These are phyloP conservation scores for Epichloe typhina DNA, from an alignment of 2,329 filamentous ascomycete genomes.

Conservation along the genomic window DNA sequence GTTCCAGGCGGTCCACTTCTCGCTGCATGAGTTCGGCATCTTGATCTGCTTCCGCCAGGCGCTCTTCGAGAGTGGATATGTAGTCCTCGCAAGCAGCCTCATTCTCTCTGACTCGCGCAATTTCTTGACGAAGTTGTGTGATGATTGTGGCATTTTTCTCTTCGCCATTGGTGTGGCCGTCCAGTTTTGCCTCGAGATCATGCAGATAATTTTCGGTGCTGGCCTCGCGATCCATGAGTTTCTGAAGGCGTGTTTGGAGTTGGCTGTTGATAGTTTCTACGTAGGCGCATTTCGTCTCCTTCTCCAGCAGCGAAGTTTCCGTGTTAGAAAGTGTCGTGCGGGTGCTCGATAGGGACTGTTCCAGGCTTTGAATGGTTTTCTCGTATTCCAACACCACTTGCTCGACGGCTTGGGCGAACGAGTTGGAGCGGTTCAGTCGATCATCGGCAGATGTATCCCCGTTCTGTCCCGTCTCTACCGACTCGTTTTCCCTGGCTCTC, in stretches of 20 bases:
- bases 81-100: conserved; percentile 89
- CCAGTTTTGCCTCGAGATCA: conserved; percentile 79
- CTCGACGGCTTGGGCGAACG: conserved; percentile 90
- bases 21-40: conserved; percentile 95
- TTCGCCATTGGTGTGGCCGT: conserved; percentile 80
- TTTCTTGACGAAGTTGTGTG: conserved; percentile 78
- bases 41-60: conserved; percentile 88
- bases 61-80: conserved; percentile 90
- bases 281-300: conserved; percentile 87
- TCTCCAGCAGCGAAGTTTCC: conserved; percentile 79
- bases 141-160: conserved; percentile 85
- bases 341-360: conserved; percentile 82
- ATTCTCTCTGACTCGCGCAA: conserved; percentile 75
- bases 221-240: conserved; percentile 78
- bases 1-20: conserved; percentile 85
- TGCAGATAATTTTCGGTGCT: conserved; percentile 89
- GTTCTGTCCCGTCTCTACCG: conserved; percentile 40
- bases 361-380: conserved; percentile 90
- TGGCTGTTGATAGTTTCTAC: conserved; percentile 86
- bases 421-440: conserved; percentile 84
- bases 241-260: conserved; percentile 79
- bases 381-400: conserved; percentile 96
- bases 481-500: conserved; percentile 62
- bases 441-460: conserved; percentile 60
- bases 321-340: conserved; percentile 69